phyloP scores from a whole-genome alignment of 2,329 filamentous ascomycete genomes.

The Aureobasidium mangrovei region DNA sequence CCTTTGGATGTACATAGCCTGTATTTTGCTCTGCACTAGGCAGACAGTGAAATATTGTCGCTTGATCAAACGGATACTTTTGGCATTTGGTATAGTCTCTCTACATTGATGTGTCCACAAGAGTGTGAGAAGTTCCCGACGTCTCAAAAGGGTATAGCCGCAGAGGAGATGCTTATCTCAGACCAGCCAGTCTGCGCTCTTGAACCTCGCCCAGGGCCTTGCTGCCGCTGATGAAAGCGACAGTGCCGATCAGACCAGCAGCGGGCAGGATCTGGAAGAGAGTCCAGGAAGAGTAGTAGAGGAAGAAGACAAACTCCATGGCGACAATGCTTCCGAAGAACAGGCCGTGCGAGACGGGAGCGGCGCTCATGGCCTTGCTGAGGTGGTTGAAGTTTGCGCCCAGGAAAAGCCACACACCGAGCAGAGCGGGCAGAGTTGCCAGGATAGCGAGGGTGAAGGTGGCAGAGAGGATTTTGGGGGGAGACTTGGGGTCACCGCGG shows the following conservation, averaged over 20 bases:
- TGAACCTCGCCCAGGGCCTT: conserved; percentile 91
- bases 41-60: not conserved
- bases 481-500: conserved; percentile 67
- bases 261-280: conserved; percentile 81
- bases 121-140: not conserved
- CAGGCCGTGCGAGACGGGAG: conserved; percentile 69
- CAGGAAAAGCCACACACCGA: conserved; percentile 65
- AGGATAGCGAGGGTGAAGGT: conserved; percentile 67
- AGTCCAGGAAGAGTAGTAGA: conserved; percentile 90
- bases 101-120: conserved; percentile 6
- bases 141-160: not conserved
- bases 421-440: conserved; percentile 63
- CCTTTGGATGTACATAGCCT: not conserved
- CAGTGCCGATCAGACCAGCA: conserved; percentile 55
- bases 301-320: conserved; percentile 86
- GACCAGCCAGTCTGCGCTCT: conserved; percentile 68
- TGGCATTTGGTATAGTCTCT: conserved; percentile 9
- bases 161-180: conserved; percentile 34
- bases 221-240: conserved; percentile 78
- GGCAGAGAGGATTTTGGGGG: conserved; percentile 69
- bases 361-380: conserved; percentile 61
- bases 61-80: conserved; percentile 1
- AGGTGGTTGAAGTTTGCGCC: conserved; percentile 79
- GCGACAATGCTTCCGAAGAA: conserved; percentile 83
- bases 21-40: too few relatives aligned